These are phyloP conservation scores for Henckelia pumila DNA, from an alignment of 257 asterid genomes.

Conservation along the genomic window DNA sequence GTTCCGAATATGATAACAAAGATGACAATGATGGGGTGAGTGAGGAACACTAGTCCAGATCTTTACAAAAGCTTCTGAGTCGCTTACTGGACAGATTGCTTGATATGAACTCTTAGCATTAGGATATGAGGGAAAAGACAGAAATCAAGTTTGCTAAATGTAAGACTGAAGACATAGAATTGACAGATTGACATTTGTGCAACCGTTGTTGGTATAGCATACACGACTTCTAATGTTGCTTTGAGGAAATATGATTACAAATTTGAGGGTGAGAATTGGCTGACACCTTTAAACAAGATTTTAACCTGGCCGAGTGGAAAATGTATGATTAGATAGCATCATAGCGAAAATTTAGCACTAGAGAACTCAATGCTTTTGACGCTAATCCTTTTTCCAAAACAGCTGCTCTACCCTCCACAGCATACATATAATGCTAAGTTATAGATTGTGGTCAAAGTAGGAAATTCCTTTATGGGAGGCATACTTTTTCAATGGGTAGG, in stretches of 20 bases:
- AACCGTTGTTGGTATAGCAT: constrained; percentile 4
- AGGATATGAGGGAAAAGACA: constrained; percentile 2
- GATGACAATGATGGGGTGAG: constrained; percentile 2
- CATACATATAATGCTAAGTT: background rate
- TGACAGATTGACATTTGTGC: background rate
- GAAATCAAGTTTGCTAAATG: background rate
- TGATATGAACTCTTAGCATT: constrained; percentile 3
- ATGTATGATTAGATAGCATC: background rate
- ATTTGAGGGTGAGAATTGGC: constrained; percentile 14
- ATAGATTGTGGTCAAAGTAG: background rate
- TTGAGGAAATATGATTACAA: background rate
- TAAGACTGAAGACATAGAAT: too few relatives aligned
- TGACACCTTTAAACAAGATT: constrained; percentile 13
- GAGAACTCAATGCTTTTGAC: background rate
- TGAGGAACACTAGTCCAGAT: background rate
- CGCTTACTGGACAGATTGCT: background rate
- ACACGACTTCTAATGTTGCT: constrained; percentile 16
- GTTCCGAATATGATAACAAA: background rate
- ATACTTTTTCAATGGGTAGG: background rate
- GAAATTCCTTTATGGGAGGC: too few relatives aligned
- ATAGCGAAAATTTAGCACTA: constrained; percentile 10
- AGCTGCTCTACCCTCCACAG: constrained; percentile 14
- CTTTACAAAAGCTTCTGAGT: background rate
- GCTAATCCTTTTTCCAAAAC: background rate
- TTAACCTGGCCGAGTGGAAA: background rate